Evolutionary conservation across 192 early-diverging fungal species (phyloP).

Genomic region (Glomus cerebriforme): DNA sequence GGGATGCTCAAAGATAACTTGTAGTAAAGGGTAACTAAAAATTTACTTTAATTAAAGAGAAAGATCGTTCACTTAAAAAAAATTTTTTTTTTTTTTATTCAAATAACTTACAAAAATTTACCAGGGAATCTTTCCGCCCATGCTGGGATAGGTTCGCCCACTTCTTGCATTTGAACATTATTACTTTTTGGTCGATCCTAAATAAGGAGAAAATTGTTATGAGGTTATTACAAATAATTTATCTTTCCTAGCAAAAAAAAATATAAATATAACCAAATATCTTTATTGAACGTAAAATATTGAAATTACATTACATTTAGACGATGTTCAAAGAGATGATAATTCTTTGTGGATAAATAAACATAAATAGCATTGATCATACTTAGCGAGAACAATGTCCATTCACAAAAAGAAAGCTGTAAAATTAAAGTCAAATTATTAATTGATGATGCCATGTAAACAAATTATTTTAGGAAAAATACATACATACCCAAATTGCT

Average conservation of each 20-base stretch:
- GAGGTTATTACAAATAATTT: neutral
- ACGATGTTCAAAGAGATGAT: conserved; percentile 11
- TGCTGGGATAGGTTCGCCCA: neutral
- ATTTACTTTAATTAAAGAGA: neutral
- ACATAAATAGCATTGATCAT: conserved; percentile 4
- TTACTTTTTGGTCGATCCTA: conserved; percentile 3
- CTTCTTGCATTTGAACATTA: conserved; percentile 8
- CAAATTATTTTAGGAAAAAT: neutral
- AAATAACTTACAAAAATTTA: neutral
- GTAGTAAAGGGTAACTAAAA: conserved; percentile 1
- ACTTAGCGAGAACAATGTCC: neutral
- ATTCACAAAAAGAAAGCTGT: neutral
- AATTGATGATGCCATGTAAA: neutral
- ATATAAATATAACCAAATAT: neutral
- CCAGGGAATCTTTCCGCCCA: neutral
- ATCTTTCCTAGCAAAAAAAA: neutral
- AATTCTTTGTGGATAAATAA: neutral
- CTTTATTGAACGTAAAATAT: neutral
- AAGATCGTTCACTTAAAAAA: neutral
- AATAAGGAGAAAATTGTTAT: neutral
- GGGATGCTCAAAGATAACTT: neutral
- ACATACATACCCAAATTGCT: neutral
- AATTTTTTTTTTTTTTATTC: neutral
- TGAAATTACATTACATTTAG: neutral
- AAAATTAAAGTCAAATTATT: neutral